phyloP scores from a whole-genome alignment of 2,329 filamentous ascomycete genomes.

The Berkeleyomyces basicola region DNA sequence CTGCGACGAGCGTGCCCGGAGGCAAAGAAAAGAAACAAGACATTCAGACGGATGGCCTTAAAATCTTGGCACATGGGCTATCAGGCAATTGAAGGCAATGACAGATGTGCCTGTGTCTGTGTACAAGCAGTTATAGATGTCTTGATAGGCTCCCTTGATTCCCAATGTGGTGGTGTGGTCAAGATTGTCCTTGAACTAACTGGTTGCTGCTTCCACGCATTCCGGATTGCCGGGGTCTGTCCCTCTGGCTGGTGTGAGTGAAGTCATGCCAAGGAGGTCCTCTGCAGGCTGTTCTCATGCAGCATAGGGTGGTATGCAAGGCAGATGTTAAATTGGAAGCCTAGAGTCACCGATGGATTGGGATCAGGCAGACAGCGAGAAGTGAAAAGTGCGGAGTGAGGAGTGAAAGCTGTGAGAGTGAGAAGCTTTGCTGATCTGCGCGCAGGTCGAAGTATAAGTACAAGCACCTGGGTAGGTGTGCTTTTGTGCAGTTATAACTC shows the following conservation, averaged over 20 bases:
- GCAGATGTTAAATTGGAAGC: neutral
- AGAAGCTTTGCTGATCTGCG: neutral
- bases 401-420: neutral
- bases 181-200: neutral
- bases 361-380: neutral
- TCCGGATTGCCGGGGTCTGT: neutral
- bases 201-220: neutral
- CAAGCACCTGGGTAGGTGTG: neutral
- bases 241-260: neutral
- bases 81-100: neutral
- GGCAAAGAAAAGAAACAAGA: neutral
- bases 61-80: neutral
- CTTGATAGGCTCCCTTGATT: neutral
- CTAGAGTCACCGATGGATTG: neutral
- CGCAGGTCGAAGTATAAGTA: neutral
- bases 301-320: neutral
- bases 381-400: neutral
- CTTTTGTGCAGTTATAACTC: neutral
- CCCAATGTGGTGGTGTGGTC: neutral
- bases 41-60: neutral
- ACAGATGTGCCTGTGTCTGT: too few relatives aligned
- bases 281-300: neutral
- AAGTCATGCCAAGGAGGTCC: neutral
- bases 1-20: too few relatives aligned
- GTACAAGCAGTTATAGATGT: too few relatives aligned